Percentiles rank a stretch among this genome's conserved stretches.
Evolutionary conservation across 179 eudicot species (phyloP).

Genomic region (Gypsophila paniculata): DNA sequence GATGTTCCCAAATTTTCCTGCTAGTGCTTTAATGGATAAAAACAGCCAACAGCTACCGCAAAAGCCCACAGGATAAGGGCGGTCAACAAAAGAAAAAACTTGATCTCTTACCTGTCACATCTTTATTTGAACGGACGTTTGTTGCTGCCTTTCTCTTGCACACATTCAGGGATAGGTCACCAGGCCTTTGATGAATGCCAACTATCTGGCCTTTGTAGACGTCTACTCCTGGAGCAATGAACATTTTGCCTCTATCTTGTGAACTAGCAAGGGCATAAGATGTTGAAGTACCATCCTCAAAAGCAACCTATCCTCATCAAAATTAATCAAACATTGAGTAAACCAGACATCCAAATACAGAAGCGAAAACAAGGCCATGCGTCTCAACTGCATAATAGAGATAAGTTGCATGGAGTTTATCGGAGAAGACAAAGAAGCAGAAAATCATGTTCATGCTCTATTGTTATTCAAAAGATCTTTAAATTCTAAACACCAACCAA

Average conservation of each 20-base stretch:
- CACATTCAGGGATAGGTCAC: constrained; percentile 79
- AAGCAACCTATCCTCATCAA: constrained; percentile 61
- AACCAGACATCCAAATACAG: constrained; percentile 6
- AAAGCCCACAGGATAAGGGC: not conserved
- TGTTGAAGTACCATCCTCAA: constrained; percentile 80
- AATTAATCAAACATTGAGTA: constrained; percentile 15
- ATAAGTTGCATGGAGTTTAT: not conserved
- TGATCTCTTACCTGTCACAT: constrained; percentile 50
- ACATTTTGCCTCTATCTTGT: constrained; percentile 91
- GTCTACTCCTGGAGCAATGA: constrained; percentile 70
- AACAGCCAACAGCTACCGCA: not conserved
- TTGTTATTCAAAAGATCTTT: not conserved
- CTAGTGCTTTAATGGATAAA: not conserved
- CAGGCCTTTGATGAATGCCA: constrained; percentile 92
- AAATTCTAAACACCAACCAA: not conserved
- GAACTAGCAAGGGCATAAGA: constrained; percentile 87
- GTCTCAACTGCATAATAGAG: not conserved
- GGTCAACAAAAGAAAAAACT: not conserved
- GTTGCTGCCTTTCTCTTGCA: constrained; percentile 99
- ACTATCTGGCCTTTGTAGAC: constrained; percentile 95
- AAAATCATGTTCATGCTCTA: not conserved
- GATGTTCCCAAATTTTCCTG: not conserved
- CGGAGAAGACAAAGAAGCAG: not conserved
- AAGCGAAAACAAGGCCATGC: not conserved
- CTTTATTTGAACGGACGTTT: constrained; percentile 92